Base-by-base conservation (phyloP, 345 rosid genomes). In the Fremontodendron californicum region DNA sequence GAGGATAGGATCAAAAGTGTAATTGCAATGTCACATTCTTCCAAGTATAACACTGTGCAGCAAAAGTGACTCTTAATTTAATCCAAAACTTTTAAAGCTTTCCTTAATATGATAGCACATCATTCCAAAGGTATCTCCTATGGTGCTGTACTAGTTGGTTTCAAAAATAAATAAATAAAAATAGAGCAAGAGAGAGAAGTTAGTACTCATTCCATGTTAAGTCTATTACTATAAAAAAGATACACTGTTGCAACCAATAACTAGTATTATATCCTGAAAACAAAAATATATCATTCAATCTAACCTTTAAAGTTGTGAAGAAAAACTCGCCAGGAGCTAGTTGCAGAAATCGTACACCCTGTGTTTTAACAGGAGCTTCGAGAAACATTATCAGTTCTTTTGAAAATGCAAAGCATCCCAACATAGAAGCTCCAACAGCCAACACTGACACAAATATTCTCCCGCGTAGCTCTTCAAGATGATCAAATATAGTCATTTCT, bases 251-350 rank as follows among this genome's bases (percentile, higher is more conserved):
- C 35, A 11, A 11, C 18, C 8, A 58, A 11, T 27, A 25, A 58
- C 33, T 8, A 2, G 18, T 4, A 12, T 58, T 58, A 27, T 25
- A 58, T 58, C 64, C 64, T 58, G 6, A 11, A 58, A 35, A 58
- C 35, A 27, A n/a, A 71, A 54, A 57, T 31, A 51, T 63, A 51
- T 51, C 25, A 60, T 45, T 75, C 13, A 63, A 66, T 25, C 84
- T 39, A 42, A 94, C 97, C 98, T 92, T 94, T 61, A 94, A 62
- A 77, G 98, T 94, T 5, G 98, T 94, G 79, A 94, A 94, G 93
- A 94, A 94, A 84, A 94, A 93, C 77, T 94, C 98, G 39, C 98
- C 98, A 15, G 98, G 98, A 81, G 97, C 97, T 31, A 94, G 88
- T 82, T 94, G 98, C 75, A 94, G 85, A 86, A 94, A 94, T 25